Base-by-base conservation (phyloP, 768 basidiomycete species). In the Tremella fuciformis region DNA sequence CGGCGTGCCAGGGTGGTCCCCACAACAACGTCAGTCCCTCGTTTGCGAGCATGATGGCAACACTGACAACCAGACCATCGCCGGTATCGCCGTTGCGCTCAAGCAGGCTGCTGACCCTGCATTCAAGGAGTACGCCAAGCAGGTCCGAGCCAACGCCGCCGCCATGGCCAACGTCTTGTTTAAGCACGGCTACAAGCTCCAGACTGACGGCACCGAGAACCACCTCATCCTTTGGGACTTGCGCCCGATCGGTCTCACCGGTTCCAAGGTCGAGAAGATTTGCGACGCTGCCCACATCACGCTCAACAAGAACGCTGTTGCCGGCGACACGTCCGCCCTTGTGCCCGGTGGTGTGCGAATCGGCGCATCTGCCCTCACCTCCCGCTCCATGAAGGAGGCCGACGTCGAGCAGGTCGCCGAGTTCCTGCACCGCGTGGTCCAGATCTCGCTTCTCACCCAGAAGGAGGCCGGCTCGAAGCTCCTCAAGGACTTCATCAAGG, bases 171-270 rank as follows among this genome's bases (percentile, higher is more conserved):
- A 81, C 15, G 80, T 83, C 62, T 86, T 99, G 59, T 79, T 84
- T 62, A 81, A 81, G 59, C 82, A 88, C 74, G 89, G 89, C 46
- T 99, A 98, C 84, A 91, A 87, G 80, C 88, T 99, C 65, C 93
- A 97, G 81, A 98, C 94, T 13, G 86, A 84, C 57, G 96, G 96
- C 59, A 93, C 92, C 16, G 96, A 98, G 78, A 98, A 90, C 82
- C 96, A 99, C 78, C 85, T 98, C 65, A 86, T 98, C 50, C 87
- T 99, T 50, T 97, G 93, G 94, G 96, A 98, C 74, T 84, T 97
- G 61, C 85, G 96, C 37, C 96, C 96, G 26, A 82, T 96, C 63
- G 88, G 90, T 50, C 80, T 98, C 75, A 97, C 96, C n/a, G 96
- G 96, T 50, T 89, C 87, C 82, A 98, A 98, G 80, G 86, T 99